Evolutionary conservation across 2,329 filamentous ascomycete species (phyloP).

Genomic region (Cryphonectria japonica): DNA sequence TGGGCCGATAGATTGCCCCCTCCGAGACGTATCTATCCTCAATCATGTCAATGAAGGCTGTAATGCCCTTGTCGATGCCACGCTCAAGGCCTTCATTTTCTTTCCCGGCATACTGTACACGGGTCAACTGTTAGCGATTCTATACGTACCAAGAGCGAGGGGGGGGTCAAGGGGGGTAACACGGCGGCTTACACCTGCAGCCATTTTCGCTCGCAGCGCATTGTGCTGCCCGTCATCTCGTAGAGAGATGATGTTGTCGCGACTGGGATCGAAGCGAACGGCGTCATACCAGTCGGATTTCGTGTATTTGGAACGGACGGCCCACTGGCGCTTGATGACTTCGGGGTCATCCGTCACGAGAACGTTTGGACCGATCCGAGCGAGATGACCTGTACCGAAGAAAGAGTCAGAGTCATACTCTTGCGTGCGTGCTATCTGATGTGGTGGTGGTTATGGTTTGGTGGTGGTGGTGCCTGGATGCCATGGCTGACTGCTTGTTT

Average conservation of each 20-base stretch:
- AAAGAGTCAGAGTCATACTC: constrained; percentile 1
- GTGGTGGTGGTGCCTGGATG: not conserved
- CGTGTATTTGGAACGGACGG: constrained; percentile 42
- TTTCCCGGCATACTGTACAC: constrained; percentile 36
- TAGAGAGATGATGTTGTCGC: constrained; percentile 43
- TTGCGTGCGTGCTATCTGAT: not conserved
- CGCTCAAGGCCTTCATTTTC: constrained; percentile 36
- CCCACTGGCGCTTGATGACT: constrained; percentile 38
- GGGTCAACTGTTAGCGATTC: constrained; percentile 19
- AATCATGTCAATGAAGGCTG: constrained; percentile 43
- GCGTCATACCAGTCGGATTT: constrained; percentile 44
- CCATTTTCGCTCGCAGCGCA: constrained; percentile 48
- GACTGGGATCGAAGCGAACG: constrained; percentile 41
- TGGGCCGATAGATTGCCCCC: constrained; percentile 39
- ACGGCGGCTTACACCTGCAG: constrained; percentile 43
- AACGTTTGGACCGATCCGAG: constrained; percentile 36
- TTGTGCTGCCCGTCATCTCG: constrained; percentile 42
- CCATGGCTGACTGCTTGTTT: constrained; percentile 8
- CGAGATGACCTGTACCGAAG: constrained; percentile 31
- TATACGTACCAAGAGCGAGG: not conserved
- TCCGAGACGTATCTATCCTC: constrained; percentile 44
- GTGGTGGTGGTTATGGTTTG: not conserved
- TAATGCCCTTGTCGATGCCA: constrained; percentile 34
- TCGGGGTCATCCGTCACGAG: constrained; percentile 36
- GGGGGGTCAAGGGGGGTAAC: constrained; percentile 12